phyloP scores from a whole-genome alignment of 129 eudicot genomes.

The Centaurea solstitialis region DNA sequence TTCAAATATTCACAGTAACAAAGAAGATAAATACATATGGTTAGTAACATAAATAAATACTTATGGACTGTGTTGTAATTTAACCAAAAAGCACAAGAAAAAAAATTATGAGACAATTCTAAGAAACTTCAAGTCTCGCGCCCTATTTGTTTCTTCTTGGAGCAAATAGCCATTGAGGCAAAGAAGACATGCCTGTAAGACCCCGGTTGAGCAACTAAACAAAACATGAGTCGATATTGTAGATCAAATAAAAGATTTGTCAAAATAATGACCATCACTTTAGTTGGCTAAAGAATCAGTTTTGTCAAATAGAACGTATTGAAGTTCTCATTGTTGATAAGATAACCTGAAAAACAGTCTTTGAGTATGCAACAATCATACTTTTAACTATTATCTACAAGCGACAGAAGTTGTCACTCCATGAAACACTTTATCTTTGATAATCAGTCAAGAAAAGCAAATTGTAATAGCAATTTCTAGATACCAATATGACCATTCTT shows the following conservation, averaged over 20 bases:
- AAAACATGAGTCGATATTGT: no score
- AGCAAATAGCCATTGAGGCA: no score
- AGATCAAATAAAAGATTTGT: background rate
- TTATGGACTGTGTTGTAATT: no score
- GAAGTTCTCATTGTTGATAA: background rate
- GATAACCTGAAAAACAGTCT: slow-evolving; percentile 56
- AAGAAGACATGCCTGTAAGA: no score
- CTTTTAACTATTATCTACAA: slow-evolving; percentile 68
- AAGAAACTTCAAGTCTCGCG: no score
- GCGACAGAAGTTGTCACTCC: slow-evolving; percentile 15
- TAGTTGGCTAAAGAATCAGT: background rate
- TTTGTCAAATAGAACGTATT: background rate
- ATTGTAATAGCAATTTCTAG: background rate
- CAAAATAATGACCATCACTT: background rate
- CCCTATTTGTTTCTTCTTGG: no score
- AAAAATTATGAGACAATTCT: no score
- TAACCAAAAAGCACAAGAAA: no score
- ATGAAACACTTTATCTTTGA: slow-evolving; percentile 3
- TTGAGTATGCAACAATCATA: slow-evolving; percentile 48
- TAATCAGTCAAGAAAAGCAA: slow-evolving; percentile 3
- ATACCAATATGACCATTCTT: slow-evolving; percentile 64
- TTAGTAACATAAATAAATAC: no score
- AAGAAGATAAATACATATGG: no score
- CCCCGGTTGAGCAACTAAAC: no score
- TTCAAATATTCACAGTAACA: no score